phyloP scores from a whole-genome alignment of 306 rosid species.

The Gynostemma pentaphyllum region DNA sequence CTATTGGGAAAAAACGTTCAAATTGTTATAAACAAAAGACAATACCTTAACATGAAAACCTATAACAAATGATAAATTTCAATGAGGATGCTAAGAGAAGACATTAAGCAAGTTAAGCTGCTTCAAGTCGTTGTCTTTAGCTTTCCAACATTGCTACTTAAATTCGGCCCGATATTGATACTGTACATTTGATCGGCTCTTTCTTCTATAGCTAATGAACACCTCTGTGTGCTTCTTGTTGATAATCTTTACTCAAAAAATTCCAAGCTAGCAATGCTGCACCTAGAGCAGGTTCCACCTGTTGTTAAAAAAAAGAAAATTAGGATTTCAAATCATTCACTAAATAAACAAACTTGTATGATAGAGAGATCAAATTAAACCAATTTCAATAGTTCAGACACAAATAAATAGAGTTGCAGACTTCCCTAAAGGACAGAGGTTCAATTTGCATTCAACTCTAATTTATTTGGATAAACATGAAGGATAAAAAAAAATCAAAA shows the following conservation, averaged over 20 bases:
- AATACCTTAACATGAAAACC: background rate
- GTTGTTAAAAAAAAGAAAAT: constrained; percentile 9
- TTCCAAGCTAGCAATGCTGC: constrained; percentile 92
- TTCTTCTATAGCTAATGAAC: constrained; percentile 4
- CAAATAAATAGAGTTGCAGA: no score
- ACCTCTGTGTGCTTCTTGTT: constrained; percentile 23
- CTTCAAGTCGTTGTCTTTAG: background rate
- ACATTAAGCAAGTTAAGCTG: background rate
- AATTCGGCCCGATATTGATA: constrained; percentile 1
- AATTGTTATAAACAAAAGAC: background rate
- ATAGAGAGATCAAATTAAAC: no score
- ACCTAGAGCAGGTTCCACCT: constrained; percentile 95
- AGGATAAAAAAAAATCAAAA: no score
- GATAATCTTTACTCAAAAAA: constrained; percentile 51
- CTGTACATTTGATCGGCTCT: constrained; percentile 20
- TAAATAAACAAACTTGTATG: no score
- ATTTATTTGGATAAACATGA: no score
- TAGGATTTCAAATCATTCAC: background rate
- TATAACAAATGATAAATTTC: background rate
- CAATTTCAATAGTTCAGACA: no score
- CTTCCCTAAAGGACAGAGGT: no score
- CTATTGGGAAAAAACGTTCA: background rate
- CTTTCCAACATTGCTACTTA: constrained; percentile 2
- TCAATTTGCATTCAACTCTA: no score
- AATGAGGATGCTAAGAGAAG: background rate